Evolutionary conservation across 495 filamentous ascomycete genomes (phyloP), one percentile per base, ranked within the genome.

Genomic region (Xeromyces bisporus): DNA sequence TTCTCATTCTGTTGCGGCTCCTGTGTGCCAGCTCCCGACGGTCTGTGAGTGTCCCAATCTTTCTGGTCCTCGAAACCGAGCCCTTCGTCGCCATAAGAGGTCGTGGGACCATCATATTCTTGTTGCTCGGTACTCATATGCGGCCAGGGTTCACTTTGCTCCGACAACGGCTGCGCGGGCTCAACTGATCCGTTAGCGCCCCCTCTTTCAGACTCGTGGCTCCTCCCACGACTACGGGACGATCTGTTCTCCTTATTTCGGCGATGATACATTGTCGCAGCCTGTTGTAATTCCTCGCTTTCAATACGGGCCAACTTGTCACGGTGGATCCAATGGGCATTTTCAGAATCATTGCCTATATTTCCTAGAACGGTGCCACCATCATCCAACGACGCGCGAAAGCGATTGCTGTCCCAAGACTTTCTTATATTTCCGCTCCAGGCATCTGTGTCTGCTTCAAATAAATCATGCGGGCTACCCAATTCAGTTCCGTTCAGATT

Each of bases 261-360:
- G 23, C 68, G 73, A 7, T 77, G 71, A 15, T 85, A 59, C 21
- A 71, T 56, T 35, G 87, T 73, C 6, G 83, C 85, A 2, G 84
- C 84, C 46, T 81, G 82, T 42, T 91, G 81, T 38, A 94, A 61
- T 51, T 97, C 89, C 51, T 83, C 69, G 44, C 67, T 93, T 60
- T 97, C 89, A 42, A 97, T 97, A 47, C 72, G 68, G 18, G 83
- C 86, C 28, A 97, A 56, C 55, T 96, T 97, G 53, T 97, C 89
- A 14, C 89, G 68, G 49, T 97, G 86, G 35, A 97, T 96, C 89
- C 89, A 96, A 26, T 71, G 67, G 41, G 66, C 69, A 17, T 58
- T 45, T 10, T 55, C 54, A 14, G 39, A 38, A 4, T 48, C 44
- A 9, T 40, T 41, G 18, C 35, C 28, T 7, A 32, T 34, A 24